Evolutionary conservation across 1,284 basidiomycete species (phyloP).

Genomic region (Sanguinoderma infundibulare): DNA sequence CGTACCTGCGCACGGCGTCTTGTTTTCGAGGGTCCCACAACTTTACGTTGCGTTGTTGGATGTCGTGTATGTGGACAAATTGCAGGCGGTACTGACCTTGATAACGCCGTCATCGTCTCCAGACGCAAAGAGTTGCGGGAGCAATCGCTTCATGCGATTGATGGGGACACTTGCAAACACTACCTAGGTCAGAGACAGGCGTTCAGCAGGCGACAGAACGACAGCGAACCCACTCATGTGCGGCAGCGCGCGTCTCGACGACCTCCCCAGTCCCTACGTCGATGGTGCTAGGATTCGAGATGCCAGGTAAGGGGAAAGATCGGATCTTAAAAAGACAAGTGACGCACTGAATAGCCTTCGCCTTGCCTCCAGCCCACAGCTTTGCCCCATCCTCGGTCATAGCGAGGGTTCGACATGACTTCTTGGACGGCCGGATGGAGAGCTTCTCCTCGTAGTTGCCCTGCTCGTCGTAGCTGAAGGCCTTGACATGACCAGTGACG

Average conservation of each 20-base stretch:
- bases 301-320: neutral
- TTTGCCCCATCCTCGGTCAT: constrained; percentile 66
- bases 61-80: neutral
- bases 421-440: constrained; percentile 66
- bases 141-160: constrained; percentile 78
- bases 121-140: constrained; percentile 75
- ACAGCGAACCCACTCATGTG: constrained; percentile 47
- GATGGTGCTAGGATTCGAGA: constrained; percentile 53
- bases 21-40: constrained; percentile 87
- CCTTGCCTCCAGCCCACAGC: constrained; percentile 86
- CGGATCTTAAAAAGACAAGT: neutral
- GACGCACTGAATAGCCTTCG: constrained; percentile 78
- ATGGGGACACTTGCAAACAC: constrained; percentile 71
- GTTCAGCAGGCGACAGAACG: neutral
- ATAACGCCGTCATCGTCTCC: constrained; percentile 93
- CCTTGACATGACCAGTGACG: constrained; percentile 83
- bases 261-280: constrained; percentile 71
- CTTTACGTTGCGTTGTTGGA: constrained; percentile 41
- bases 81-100: constrained; percentile 61
- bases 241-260: constrained; percentile 63
- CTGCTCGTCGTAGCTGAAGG: constrained; percentile 75
- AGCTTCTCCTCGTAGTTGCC: constrained; percentile 59
- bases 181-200: constrained; percentile 39
- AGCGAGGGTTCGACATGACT: constrained; percentile 77
- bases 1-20: constrained; percentile 70